A percentile compares a stretch with the other conserved stretches of the same genome.
Evolutionary conservation across 2,329 filamentous ascomycete genomes (phyloP).

Genomic region (Pyrenophora teres): DNA sequence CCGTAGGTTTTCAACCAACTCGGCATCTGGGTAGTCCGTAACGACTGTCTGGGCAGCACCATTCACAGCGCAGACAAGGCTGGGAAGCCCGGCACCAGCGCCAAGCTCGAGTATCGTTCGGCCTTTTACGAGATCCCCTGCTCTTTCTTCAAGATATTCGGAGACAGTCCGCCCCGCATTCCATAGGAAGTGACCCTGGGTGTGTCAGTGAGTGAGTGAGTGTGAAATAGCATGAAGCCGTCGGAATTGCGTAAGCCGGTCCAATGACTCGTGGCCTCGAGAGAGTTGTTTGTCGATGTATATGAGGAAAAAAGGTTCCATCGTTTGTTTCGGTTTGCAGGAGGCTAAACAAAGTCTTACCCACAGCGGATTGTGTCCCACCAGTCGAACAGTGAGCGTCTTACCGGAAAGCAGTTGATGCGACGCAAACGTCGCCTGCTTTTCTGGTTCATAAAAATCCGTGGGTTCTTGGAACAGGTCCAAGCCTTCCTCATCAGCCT

Average conservation of each 20-base stretch:
- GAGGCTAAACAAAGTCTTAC: conserved; percentile 51
- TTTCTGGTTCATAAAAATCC: conserved; percentile 78
- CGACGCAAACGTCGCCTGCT: conserved; percentile 72
- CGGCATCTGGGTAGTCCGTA: conserved; percentile 86
- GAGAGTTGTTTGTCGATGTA: not conserved
- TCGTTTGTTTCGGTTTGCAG: conserved; percentile 1
- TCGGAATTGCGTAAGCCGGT: not conserved
- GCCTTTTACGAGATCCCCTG: conserved; percentile 62
- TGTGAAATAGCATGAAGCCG: not conserved
- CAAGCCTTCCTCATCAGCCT: conserved; percentile 45
- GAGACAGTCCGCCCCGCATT: conserved; percentile 82
- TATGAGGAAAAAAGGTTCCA: not conserved
- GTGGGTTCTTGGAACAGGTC: conserved; percentile 79
- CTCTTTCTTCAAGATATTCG: conserved; percentile 73
- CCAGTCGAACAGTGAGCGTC: conserved; percentile 72
- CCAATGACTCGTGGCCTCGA: not conserved
- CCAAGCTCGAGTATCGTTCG: conserved; percentile 86
- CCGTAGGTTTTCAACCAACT: conserved; percentile 79
- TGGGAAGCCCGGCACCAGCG: conserved; percentile 83
- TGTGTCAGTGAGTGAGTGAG: conserved; percentile 20
- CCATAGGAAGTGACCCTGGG: conserved; percentile 81
- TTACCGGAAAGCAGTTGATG: conserved; percentile 72
- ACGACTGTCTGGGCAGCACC: conserved; percentile 72
- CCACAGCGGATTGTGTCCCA: conserved; percentile 87
- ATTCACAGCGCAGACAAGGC: conserved; percentile 73